Evolutionary conservation across 345 rosid species (phyloP), one percentile per base, ranked within the genome.

Genomic region (Aquilaria yunnanensis): DNA sequence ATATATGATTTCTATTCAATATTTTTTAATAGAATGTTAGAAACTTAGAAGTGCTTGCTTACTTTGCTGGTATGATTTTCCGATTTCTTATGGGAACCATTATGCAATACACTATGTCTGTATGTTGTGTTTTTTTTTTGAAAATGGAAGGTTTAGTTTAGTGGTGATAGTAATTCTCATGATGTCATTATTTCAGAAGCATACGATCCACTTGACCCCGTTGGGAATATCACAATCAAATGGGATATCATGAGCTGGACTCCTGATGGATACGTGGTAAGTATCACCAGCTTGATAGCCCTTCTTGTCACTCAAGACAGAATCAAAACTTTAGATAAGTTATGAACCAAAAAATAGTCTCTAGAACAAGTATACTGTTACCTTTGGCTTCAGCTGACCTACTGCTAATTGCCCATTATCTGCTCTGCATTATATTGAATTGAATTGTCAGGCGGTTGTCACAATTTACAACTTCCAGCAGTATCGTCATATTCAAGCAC

Each of bases 231-330:
- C 80, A 93, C 98, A 43, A 81, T 90, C 70, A 92, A 80, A 79
- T 93, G 97, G 98, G 98, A 93, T 72, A 60, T 93, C 60, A 79
- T 74, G 58, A 81, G 65, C 76, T 93, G 97, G 98, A 78, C 83
- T 65, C 45, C 90, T 63, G 97, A 90, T 81, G 98, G 98, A 63
- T 92, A 92, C 70, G 75, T 76, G 49, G 98, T 90, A 74, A 84
- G 86, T 76, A 54, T 49, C 46, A 2, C 49, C 47, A 53, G 56
- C 29, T 53, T 23, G 14, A 54, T 45, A 29, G 23, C 55, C 23
- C 56, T 50, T 23, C 32, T 31, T 32, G 34, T 32, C 1, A 10
- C 41, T 51, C 34, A 2, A 16, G 16, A 37, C 45, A 23, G 34
- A 52, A 52, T 3, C 41, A 51, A 8, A 14, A 10, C 2, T 29